phyloP scores from a whole-genome alignment of 805 yeast genomes.

The Nakazawaea peltata region DNA sequence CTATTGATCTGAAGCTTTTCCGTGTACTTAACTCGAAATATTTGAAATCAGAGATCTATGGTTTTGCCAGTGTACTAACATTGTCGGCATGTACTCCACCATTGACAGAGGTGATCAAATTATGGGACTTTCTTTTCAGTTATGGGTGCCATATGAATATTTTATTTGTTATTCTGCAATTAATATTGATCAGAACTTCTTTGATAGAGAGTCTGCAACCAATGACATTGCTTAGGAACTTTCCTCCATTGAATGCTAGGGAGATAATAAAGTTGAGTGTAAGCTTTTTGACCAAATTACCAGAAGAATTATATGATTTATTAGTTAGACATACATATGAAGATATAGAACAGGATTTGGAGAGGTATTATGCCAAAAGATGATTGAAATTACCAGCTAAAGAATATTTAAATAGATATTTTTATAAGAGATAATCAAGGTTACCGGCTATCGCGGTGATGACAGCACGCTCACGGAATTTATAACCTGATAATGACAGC shows the following conservation, averaged over 20 bases:
- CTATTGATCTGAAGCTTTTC: conserved; percentile 67
- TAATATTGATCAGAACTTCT: conserved; percentile 57
- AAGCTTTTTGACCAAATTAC: conserved; percentile 71
- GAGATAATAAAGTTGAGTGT: conserved; percentile 73
- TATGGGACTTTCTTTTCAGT: conserved; percentile 90
- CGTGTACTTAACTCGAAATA: conserved; percentile 51
- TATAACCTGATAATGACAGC: conserved; percentile 51
- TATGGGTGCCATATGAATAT: conserved; percentile 87
- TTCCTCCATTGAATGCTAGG: conserved; percentile 64
- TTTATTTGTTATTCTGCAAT: conserved; percentile 75
- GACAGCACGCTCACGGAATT: conserved; percentile 61
- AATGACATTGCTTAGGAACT: conserved; percentile 63
- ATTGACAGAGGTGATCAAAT: conserved; percentile 56
- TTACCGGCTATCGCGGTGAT: too few species aligned
- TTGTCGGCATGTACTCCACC: conserved; percentile 88
- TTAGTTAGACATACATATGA: conserved; percentile 57
- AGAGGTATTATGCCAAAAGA: conserved; percentile 9
- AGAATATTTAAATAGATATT: conserved; percentile 18
- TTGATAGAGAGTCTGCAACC: conserved; percentile 60
- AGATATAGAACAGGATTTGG: conserved; percentile 20
- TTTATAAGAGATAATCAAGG: too few species aligned
- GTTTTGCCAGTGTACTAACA: conserved; percentile 76
- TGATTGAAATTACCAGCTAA: too few species aligned
- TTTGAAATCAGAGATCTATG: conserved; percentile 79
- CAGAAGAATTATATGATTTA: conserved; percentile 55